Evolutionary conservation across 1,284 basidiomycete genomes (phyloP).

Genomic region (Chondrostereum purpureum): DNA sequence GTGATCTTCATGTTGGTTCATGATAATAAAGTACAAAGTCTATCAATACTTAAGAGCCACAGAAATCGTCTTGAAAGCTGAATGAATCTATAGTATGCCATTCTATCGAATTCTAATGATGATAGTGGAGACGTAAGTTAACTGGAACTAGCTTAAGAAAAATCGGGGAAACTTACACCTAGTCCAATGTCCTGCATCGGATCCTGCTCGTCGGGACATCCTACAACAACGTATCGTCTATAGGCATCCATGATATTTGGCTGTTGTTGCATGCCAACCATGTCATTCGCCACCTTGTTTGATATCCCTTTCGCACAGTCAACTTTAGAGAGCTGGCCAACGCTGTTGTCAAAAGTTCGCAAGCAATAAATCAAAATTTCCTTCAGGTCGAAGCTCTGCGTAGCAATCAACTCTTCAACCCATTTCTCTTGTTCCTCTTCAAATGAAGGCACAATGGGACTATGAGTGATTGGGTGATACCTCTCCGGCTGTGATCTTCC

Average conservation of each 20-base stretch:
- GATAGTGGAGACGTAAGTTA: background rate
- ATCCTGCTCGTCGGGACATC: conserved; percentile 21
- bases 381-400: conserved; percentile 21
- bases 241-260: conserved; percentile 50
- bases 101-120: background rate
- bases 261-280: conserved; percentile 45
- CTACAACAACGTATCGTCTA: conserved; percentile 56
- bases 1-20: no score
- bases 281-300: conserved; percentile 36
- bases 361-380: conserved; percentile 36
- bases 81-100: background rate
- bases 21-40: no score
- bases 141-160: background rate
- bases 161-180: background rate
- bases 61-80: conserved; percentile 2
- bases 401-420: conserved; percentile 4
- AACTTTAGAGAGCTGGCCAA: conserved; percentile 20
- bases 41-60: no score
- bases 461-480: conserved; percentile 1
- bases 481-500: conserved; percentile 34
- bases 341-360: conserved; percentile 30
- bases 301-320: conserved; percentile 24
- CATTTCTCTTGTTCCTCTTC: background rate
- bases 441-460: background rate
- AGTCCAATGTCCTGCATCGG: background rate